Evolutionary conservation across 805 yeast species (phyloP), one percentile per base, ranked within the genome.

Genomic region (Starmera pachycereana): DNA sequence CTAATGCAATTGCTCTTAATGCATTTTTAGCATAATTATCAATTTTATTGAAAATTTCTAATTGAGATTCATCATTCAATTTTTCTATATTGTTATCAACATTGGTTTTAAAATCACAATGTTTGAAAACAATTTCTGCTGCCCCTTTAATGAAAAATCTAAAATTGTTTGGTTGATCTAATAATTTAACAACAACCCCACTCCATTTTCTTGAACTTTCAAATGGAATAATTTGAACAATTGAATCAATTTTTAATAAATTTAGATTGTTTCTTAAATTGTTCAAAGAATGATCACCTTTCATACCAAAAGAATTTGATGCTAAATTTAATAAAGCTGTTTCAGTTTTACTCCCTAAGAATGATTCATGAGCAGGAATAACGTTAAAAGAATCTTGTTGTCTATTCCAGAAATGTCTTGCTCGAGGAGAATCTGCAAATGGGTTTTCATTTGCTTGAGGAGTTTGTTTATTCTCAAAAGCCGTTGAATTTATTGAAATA

Each of bases 191-290:
- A 6, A 88, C 79, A 16, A 87, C 62, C 34, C 92, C 95, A 53
- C 95, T 86, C 90, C 95, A 92, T 65, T 92, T 92, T 53, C 95
- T 72, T 4, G 85, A 70, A 43, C 95, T 84, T 63, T 92, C 97
- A 57, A 92, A 92, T 1, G 98, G 96, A 41, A 89, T 76, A 5
- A 76, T 65, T 60, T 86, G 94, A 2, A 71, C 82, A 32, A 84
- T 61, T 16, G 64, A 54, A 25, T 60, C 59, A 13, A 64, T 45
- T 11, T 62, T 56, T 12, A 67, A 44, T 6, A 48, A 37, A 3
- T 39, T 8, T 6, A 62, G 52, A 39, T 65, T 48, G 18, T 52
- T 45, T 44, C 81, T 67, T 46, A 75, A 58, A 1, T 56, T 50
- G 14, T 75, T 76, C 34, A 89, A 66, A 10, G 63, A 46, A 25